Conservation (phyloP, 1,284 basidiomycete species). For the Kalmanozyma brasiliensis region DNA sequence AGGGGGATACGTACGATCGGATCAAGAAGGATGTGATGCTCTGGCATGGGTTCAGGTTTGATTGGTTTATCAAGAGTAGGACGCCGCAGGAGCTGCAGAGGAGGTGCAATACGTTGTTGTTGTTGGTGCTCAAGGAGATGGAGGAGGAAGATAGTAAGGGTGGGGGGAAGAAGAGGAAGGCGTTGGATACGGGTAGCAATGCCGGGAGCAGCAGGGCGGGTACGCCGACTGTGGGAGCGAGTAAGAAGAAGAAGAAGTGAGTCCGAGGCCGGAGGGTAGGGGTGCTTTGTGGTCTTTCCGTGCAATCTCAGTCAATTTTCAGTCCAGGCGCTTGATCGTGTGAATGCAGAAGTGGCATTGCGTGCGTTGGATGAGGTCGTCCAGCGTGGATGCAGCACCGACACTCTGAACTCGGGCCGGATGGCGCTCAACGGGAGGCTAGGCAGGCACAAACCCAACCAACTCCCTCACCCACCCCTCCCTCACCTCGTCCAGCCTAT, state of each 20-base stretch:
- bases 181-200: constrained; percentile 26
- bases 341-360: too few species aligned
- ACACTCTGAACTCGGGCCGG: too few species aligned
- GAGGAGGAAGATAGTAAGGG: constrained; percentile 69
- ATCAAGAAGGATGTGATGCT: constrained; percentile 97
- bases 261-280: too few species aligned
- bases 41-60: constrained; percentile 89
- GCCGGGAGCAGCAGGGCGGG: constrained; percentile 26
- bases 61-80: constrained; percentile 98
- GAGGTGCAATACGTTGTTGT: constrained; percentile 86
- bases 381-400: too few species aligned
- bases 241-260: constrained; percentile 39
- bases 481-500: constrained; percentile 7
- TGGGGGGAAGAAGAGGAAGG: constrained; percentile 21
- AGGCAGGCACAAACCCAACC: constrained; percentile 15
- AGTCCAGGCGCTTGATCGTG: too few species aligned
- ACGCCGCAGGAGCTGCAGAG: constrained; percentile 90
- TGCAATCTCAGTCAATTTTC: constrained; percentile 2
- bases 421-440: too few species aligned
- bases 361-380: too few species aligned
- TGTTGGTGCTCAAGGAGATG: constrained; percentile 86
- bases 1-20: constrained; percentile 91
- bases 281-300: not conserved
- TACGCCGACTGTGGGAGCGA: constrained; percentile 17
- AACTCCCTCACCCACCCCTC: not conserved